phyloP scores from a whole-genome alignment of 352 stramenopile species.

The Phytophthora sp. region DNA sequence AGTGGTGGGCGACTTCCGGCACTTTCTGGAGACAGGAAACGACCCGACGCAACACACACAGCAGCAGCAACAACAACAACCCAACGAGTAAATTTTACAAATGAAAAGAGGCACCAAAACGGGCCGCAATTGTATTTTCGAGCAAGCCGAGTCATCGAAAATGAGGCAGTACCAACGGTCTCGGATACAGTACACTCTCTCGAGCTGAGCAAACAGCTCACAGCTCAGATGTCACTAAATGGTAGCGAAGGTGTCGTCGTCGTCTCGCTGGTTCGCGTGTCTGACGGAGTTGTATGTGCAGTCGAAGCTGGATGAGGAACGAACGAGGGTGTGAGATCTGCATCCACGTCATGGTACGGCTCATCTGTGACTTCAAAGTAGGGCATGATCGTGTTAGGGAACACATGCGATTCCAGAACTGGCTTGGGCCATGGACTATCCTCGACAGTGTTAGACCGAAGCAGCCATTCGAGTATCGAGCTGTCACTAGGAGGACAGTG shows the following conservation, averaged over 20 bases:
- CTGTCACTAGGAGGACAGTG: conserved; percentile 38
- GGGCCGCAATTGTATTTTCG: conserved; percentile 41
- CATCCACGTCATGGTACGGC: conserved; percentile 35
- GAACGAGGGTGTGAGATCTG: conserved; percentile 48
- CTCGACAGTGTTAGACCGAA: conserved; percentile 59
- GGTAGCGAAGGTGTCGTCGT: conserved; percentile 30
- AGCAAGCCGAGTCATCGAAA: conserved; percentile 30
- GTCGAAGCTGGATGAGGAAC: conserved; percentile 25
- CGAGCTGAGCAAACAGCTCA: neutral
- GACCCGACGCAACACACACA: conserved; percentile 41
- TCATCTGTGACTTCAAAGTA: conserved; percentile 67
- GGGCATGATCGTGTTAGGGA: conserved; percentile 36
- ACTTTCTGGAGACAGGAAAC: conserved; percentile 79
- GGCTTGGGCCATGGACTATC: conserved; percentile 39
- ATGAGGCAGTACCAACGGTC: conserved; percentile 31
- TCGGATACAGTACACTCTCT: conserved; percentile 29
- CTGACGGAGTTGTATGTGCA: conserved; percentile 20
- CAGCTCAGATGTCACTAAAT: conserved; percentile 40
- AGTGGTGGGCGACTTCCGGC: conserved; percentile 82
- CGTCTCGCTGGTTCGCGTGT: conserved; percentile 27
- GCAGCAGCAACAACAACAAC: conserved; percentile 38
- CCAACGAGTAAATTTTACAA: conserved; percentile 37
- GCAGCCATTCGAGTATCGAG: conserved; percentile 65
- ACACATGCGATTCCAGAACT: conserved; percentile 18
- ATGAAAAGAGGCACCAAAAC: conserved; percentile 29